A percentile compares a stretch with the other conserved stretches of the same genome.
Conservation (phyloP, 441 rosid genomes). For the Arabidopsis lyrata region DNA sequence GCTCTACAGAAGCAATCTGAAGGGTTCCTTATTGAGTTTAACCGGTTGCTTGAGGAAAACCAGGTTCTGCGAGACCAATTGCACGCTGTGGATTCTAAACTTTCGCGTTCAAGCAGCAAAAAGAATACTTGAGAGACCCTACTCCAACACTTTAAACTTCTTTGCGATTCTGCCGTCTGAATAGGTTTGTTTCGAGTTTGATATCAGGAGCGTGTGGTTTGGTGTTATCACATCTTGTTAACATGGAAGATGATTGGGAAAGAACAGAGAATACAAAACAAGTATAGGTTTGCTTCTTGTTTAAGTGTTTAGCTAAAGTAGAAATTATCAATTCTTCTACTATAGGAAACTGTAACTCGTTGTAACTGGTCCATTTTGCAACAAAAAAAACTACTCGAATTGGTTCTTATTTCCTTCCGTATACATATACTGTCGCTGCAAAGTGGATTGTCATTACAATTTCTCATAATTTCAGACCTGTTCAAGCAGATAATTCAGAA, state of each 20-base stretch:
- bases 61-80: slow-evolving; percentile 69
- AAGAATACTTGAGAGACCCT: slow-evolving; percentile 60
- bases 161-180: slow-evolving; percentile 7
- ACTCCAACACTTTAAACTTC: slow-evolving; percentile 18
- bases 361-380: slow-evolving; percentile 19
- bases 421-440: not conserved
- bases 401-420: slow-evolving; percentile 8
- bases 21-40: slow-evolving; percentile 93
- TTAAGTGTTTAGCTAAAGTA: slow-evolving; percentile 23
- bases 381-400: not conserved
- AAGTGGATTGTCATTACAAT: not conserved
- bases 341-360: slow-evolving; percentile 28
- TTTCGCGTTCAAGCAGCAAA: slow-evolving; percentile 75
- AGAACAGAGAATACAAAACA: slow-evolving; percentile 16
- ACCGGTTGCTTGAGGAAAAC: slow-evolving; percentile 86
- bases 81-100: slow-evolving; percentile 67
- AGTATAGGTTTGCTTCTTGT: slow-evolving; percentile 29
- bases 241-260: slow-evolving; percentile 35
- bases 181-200: slow-evolving; percentile 38
- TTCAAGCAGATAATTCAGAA: not conserved
- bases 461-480: not conserved
- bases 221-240: slow-evolving; percentile 41
- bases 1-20: slow-evolving; percentile 94
- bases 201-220: slow-evolving; percentile 18
- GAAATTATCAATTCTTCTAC: slow-evolving; percentile 36